Conservation (phyloP, 148 eudicot genomes). For the Rhododendron vialii region DNA sequence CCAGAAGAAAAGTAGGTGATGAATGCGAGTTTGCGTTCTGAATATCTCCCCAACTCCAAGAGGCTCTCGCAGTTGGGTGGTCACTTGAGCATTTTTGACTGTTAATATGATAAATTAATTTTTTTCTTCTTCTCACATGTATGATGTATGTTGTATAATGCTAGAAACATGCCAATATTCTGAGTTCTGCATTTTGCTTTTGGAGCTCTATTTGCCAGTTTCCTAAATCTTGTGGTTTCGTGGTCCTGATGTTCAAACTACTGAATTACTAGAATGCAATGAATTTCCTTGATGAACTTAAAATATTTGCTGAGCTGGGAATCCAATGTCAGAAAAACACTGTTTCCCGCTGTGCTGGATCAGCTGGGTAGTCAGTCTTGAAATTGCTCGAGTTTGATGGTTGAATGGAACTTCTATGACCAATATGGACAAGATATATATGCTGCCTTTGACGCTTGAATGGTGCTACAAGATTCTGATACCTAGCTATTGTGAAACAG, state of each 20-base stretch:
- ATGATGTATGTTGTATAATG: not conserved
- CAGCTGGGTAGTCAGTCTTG: not conserved
- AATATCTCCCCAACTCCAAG: not conserved
- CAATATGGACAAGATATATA: not conserved
- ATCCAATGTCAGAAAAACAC: not conserved
- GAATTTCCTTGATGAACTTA: not conserved
- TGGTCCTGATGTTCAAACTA: not conserved
- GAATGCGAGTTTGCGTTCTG: not conserved
- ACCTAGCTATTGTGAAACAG: not conserved
- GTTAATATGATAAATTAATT: not conserved
- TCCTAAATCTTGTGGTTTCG: not conserved
- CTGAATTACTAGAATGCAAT: not conserved
- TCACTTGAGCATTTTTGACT: not conserved
- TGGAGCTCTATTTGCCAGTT: not conserved
- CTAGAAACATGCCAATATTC: not conserved
- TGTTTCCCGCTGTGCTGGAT: not conserved
- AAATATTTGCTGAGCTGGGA: not conserved
- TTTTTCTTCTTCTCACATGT: not conserved
- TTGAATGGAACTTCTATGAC: not conserved
- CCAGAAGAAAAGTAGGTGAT: constrained; percentile 15
- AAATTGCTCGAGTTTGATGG: not conserved
- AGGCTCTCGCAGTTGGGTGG: not conserved
- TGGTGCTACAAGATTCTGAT: not conserved
- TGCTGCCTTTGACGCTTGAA: not conserved
- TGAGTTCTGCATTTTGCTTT: not conserved